A percentile compares a stretch with the other conserved stretches of the same genome.
Evolutionary conservation across 768 basidiomycete genomes (phyloP).

Genomic region (Collybia nuda): DNA sequence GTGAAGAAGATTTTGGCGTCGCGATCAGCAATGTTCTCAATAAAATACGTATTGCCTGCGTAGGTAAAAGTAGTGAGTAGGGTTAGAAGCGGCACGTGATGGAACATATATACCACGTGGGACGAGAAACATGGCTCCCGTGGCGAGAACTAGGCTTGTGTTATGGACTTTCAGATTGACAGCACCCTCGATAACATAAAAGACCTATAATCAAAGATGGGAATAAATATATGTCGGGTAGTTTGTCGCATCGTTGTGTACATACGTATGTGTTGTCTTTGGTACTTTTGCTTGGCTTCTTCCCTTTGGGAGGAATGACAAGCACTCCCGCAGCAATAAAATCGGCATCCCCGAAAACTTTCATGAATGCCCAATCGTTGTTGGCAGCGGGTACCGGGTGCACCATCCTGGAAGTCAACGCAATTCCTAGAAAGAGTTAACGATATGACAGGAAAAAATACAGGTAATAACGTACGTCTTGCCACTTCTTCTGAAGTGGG

Average conservation of each 20-base stretch:
- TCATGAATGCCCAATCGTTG: constrained; percentile 75
- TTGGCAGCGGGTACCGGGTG: not conserved
- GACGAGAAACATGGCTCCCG: constrained; percentile 86
- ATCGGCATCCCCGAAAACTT: constrained; percentile 88
- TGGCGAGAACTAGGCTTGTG: constrained; percentile 71
- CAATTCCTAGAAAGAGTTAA: constrained; percentile 58
- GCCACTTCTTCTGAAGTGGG: constrained; percentile 57
- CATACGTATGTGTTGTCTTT: constrained; percentile 82
- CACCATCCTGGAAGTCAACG: constrained; percentile 49
- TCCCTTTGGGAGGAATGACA: constrained; percentile 69
- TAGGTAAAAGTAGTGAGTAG: not conserved
- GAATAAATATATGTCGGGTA: not conserved
- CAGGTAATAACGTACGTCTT: constrained; percentile 55
- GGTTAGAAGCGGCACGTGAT: not conserved
- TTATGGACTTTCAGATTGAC: constrained; percentile 83
- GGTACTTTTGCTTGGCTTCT: constrained; percentile 85
- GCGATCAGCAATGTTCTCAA: constrained; percentile 83
- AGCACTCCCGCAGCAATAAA: constrained; percentile 93
- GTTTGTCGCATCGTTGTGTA: not conserved
- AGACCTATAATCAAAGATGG: constrained; percentile 29
- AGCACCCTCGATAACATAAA: constrained; percentile 81
- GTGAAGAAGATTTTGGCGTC: constrained; percentile 89
- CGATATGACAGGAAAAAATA: constrained; percentile 4
- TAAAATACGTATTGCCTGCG: constrained; percentile 85
- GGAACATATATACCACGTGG: constrained; percentile 65